phyloP scores from a whole-genome alignment of 2,329 filamentous ascomycete species.

The Aspergillus sp. region DNA sequence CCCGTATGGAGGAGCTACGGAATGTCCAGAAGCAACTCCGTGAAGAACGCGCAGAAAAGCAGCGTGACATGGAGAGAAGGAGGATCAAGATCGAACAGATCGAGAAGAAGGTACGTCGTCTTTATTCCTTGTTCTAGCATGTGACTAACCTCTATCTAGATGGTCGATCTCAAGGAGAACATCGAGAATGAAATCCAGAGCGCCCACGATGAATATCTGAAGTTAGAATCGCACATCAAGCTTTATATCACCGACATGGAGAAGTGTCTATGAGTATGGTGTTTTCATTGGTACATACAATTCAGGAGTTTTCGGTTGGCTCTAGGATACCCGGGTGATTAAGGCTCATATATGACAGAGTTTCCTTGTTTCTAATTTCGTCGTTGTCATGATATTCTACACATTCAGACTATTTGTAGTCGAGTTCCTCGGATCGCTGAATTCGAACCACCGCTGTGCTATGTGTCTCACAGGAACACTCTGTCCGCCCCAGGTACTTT shows the following conservation, averaged over 20 bases:
- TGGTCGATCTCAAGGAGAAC: conserved; percentile 95
- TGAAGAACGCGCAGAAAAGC: conserved; percentile 82
- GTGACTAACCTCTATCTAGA: conserved; percentile 55
- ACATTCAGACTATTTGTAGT: neutral
- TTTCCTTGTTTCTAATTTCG: conserved; percentile 12
- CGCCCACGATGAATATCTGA: conserved; percentile 91
- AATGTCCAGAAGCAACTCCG: conserved; percentile 76
- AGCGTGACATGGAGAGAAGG: conserved; percentile 86
- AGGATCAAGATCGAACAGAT: conserved; percentile 95
- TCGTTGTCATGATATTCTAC: conserved; percentile 12
- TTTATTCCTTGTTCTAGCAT: neutral
- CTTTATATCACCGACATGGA: conserved; percentile 99
- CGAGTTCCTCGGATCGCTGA: conserved; percentile 41
- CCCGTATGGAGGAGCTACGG: conserved; percentile 86
- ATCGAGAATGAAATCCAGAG: conserved; percentile 92
- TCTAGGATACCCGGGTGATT: conserved; percentile 42
- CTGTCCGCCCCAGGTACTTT: conserved; percentile 56
- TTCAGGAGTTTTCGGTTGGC: conserved; percentile 37
- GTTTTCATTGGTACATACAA: conserved; percentile 18
- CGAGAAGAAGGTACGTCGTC: conserved; percentile 81
- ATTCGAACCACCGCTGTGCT: conserved; percentile 65
- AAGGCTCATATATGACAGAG: conserved; percentile 19
- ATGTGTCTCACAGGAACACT: conserved; percentile 59
- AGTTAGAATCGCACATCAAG: conserved; percentile 96
- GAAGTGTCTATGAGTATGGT: conserved; percentile 63